Conservation (phyloP, 2,329 filamentous ascomycete genomes). For the Diaporthe citri region DNA sequence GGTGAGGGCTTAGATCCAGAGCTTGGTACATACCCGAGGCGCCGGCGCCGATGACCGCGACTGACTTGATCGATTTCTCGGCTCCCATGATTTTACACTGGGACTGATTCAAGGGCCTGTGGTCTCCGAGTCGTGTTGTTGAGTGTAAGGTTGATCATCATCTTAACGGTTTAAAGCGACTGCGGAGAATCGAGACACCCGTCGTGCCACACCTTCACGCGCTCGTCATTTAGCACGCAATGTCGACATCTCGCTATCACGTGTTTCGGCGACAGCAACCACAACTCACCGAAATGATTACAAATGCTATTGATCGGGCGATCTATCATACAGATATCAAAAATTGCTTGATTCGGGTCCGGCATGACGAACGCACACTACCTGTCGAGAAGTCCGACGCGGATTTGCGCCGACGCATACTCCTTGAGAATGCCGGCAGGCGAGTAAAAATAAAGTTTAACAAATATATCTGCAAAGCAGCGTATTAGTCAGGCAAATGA, state of each 20-base stretch:
- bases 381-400: background rate
- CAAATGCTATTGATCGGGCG: background rate
- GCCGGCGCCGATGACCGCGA: slow-evolving; percentile 59
- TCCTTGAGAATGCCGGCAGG: too few species aligned
- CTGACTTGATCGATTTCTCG: slow-evolving; percentile 51
- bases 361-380: background rate
- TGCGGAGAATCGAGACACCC: slow-evolving; percentile 9
- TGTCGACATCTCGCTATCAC: slow-evolving; percentile 41
- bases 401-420: too few species aligned
- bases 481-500: too few species aligned
- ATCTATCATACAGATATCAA: background rate
- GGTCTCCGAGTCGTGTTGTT: background rate
- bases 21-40: slow-evolving; percentile 52
- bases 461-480: too few species aligned
- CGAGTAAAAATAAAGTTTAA: too few species aligned
- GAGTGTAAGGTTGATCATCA: background rate
- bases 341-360: background rate
- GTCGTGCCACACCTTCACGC: slow-evolving; percentile 6
- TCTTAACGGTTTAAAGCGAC: background rate
- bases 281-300: background rate
- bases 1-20: background rate
- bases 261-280: slow-evolving; percentile 32
- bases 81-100: slow-evolving; percentile 36
- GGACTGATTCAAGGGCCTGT: background rate
- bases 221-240: slow-evolving; percentile 39